These are phyloP conservation scores for Tolypocladium nubicola DNA, from an alignment of 2,329 filamentous ascomycete genomes.

Conservation along the genomic window DNA sequence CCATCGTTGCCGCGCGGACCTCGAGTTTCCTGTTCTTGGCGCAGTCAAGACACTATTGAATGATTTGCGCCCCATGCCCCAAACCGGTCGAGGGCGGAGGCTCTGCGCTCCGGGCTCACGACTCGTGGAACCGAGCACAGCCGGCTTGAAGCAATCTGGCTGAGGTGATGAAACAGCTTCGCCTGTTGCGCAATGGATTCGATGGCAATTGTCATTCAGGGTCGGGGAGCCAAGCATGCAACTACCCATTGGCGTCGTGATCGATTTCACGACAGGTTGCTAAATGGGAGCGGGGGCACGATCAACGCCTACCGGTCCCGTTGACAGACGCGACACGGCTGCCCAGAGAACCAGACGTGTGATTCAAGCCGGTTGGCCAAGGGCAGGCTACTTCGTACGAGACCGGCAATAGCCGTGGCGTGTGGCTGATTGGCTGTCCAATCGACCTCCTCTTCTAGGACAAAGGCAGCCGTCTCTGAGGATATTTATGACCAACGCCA, in stretches of 20 bases:
- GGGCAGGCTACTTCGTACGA: background rate
- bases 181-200: background rate
- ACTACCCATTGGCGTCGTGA: background rate
- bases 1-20: background rate
- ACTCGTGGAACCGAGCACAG: background rate
- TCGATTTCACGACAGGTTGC: background rate
- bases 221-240: background rate
- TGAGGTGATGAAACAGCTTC: background rate
- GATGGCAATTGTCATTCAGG: background rate
- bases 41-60: background rate
- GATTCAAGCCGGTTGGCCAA: background rate
- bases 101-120: background rate
- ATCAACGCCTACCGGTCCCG: background rate
- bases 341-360: background rate
- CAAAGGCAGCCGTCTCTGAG: conserved; percentile 1
- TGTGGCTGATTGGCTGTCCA: conserved; percentile 5
- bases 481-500: background rate
- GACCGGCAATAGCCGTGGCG: conserved; percentile 7
- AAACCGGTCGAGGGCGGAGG: background rate
- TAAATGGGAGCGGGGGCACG: background rate
- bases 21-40: background rate
- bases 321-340: background rate
- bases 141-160: background rate
- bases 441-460: conserved; percentile 7
- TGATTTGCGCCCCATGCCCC: background rate